Conservation (phyloP, 2,329 filamentous ascomycete genomes). For the Verticillium tricorpus region DNA sequence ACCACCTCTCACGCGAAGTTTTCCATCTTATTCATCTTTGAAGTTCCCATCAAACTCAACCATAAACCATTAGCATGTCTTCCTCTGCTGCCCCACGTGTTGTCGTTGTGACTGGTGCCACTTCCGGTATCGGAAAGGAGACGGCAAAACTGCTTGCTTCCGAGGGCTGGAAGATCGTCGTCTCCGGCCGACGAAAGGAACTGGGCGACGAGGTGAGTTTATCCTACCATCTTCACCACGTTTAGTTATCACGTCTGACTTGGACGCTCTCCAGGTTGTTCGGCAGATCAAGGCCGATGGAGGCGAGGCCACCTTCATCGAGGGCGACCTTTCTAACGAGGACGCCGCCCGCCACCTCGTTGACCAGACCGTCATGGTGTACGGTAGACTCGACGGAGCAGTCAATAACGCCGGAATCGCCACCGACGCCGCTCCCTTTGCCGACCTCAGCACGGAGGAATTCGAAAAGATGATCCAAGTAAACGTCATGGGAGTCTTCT, state of each 20-base stretch:
- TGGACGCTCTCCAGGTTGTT: background rate
- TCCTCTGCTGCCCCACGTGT: background rate
- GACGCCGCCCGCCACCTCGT: slow-evolving; percentile 21
- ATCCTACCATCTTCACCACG: background rate
- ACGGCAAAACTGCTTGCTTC: background rate
- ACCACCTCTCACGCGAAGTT: background rate
- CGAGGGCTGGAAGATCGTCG: background rate
- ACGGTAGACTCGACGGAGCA: slow-evolving; percentile 34
- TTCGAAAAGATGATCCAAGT: slow-evolving; percentile 36
- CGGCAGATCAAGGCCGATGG: background rate
- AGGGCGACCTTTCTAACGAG: slow-evolving; percentile 18
- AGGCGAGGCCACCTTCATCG: background rate
- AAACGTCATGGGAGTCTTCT: slow-evolving; percentile 38
- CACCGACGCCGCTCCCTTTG: slow-evolving; percentile 23
- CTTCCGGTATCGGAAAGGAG: background rate
- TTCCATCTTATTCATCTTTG: background rate
- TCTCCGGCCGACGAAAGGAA: background rate
- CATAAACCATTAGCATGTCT: background rate
- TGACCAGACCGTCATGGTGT: slow-evolving; percentile 18
- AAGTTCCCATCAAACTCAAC: background rate
- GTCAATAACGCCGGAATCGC: slow-evolving; percentile 36
- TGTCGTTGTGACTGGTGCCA: background rate
- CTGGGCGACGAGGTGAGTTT: background rate
- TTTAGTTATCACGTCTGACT: background rate
- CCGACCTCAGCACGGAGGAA: slow-evolving; percentile 27